These are phyloP conservation scores for Perkinsus chesapeaki DNA, from an alignment of 169 alveolate genomes.

Conservation along the genomic window DNA sequence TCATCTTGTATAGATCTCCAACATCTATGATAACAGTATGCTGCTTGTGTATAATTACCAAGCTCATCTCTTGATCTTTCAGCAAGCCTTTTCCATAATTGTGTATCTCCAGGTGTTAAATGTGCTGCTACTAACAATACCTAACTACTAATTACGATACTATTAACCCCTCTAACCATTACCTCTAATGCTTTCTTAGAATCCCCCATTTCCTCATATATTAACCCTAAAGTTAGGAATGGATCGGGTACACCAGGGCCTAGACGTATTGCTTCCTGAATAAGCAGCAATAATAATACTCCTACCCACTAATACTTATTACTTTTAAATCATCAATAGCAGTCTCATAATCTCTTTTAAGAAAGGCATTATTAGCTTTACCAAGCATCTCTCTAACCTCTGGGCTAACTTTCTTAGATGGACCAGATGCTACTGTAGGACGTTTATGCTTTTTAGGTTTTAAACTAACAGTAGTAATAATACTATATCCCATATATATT, in stretches of 20 bases:
- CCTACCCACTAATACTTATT: neutral
- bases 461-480: neutral
- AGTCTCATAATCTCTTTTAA: neutral
- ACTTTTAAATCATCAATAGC: neutral
- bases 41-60: neutral
- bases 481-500: neutral
- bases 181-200: neutral
- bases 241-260: neutral
- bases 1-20: neutral
- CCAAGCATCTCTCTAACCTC: neutral
- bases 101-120: neutral
- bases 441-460: neutral
- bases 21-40: neutral
- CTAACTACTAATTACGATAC: neutral
- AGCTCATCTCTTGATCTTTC: neutral
- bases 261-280: neutral
- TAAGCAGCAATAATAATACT: neutral
- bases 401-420: neutral
- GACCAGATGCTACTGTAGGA: neutral
- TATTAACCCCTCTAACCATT: neutral
- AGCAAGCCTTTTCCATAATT: neutral
- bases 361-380: neutral
- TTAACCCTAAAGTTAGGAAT: neutral
- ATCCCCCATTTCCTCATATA: neutral
- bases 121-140: neutral